Evolutionary conservation across 139 green algal genomes (phyloP).

Genomic region (Chara braunii): DNA sequence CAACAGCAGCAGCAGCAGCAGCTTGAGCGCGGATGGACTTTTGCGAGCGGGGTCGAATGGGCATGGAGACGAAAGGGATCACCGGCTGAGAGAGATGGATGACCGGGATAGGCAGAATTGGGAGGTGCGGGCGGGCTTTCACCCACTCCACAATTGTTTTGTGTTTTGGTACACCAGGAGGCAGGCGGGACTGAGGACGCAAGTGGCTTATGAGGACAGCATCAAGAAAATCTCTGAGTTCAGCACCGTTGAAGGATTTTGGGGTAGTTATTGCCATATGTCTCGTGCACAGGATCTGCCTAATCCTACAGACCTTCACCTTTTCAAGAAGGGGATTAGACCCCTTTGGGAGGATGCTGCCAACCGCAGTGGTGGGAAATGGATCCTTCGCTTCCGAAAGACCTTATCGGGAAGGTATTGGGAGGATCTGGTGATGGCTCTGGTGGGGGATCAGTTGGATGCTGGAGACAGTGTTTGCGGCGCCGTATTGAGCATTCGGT

Average conservation of each 20-base stretch:
- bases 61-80: slow-evolving; percentile 8
- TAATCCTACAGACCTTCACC: slow-evolving; percentile 23
- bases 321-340: slow-evolving; percentile 36
- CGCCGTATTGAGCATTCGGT: slow-evolving; percentile 21
- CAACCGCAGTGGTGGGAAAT: slow-evolving; percentile 31
- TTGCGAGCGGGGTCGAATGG: background rate
- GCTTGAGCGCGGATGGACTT: no score
- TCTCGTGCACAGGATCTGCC: slow-evolving; percentile 1
- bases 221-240: slow-evolving; percentile 24
- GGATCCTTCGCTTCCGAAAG: slow-evolving; percentile 32
- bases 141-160: slow-evolving; percentile 23
- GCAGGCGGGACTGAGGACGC: slow-evolving; percentile 3
- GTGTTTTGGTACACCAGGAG: slow-evolving; percentile 36
- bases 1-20: no score
- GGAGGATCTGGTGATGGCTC: slow-evolving; percentile 28
- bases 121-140: slow-evolving; percentile 19
- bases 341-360: slow-evolving; percentile 32
- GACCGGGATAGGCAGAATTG: slow-evolving; percentile 10
- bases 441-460: slow-evolving; percentile 31
- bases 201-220: slow-evolving; percentile 28
- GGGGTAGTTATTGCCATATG: slow-evolving; percentile 32
- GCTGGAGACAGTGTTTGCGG: slow-evolving; percentile 17
- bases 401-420: slow-evolving; percentile 9
- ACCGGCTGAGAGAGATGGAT: slow-evolving; percentile 16
- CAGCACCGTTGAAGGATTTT: slow-evolving; percentile 38